Evolutionary conservation across 179 eudicot species (phyloP).

Genomic region (Nepenthes alata): DNA sequence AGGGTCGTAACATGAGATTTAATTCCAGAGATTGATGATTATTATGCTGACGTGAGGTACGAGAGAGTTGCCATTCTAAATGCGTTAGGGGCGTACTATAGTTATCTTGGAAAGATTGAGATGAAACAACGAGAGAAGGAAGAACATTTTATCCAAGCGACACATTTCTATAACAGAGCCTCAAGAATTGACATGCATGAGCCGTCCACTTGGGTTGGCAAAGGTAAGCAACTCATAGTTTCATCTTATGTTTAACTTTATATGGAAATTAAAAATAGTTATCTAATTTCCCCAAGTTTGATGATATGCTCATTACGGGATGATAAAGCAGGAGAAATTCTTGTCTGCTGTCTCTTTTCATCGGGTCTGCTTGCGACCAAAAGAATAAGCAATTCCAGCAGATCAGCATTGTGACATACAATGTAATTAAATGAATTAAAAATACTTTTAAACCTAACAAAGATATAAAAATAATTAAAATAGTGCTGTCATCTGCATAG

Average conservation of each 20-base stretch:
- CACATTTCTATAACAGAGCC: conserved; percentile 80
- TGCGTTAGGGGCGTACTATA: conserved; percentile 84
- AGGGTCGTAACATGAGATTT: neutral
- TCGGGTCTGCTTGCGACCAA: no score
- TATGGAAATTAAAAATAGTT: neutral
- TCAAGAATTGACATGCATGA: conserved; percentile 90
- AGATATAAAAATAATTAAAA: no score
- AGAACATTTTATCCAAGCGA: conserved; percentile 56
- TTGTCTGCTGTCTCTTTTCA: no score
- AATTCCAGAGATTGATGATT: conserved; percentile 81
- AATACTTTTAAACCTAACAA: no score
- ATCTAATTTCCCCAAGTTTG: no score
- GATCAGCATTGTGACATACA: no score
- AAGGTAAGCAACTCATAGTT: conserved; percentile 34
- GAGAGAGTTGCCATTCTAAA: conserved; percentile 93
- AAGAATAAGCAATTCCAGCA: no score
- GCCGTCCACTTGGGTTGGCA: conserved; percentile 98
- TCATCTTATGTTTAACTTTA: neutral
- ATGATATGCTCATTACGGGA: no score
- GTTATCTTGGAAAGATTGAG: conserved; percentile 87
- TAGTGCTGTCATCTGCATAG: no score
- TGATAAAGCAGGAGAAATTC: no score
- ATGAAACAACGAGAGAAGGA: conserved; percentile 70
- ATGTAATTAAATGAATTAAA: no score
- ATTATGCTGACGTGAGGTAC: conserved; percentile 81